Percentiles rank a stretch among this genome's conserved stretches.
These are phyloP conservation scores for Trichoderma semiorbis DNA, from an alignment of 2,329 filamentous ascomycete species.

Conservation along the genomic window DNA sequence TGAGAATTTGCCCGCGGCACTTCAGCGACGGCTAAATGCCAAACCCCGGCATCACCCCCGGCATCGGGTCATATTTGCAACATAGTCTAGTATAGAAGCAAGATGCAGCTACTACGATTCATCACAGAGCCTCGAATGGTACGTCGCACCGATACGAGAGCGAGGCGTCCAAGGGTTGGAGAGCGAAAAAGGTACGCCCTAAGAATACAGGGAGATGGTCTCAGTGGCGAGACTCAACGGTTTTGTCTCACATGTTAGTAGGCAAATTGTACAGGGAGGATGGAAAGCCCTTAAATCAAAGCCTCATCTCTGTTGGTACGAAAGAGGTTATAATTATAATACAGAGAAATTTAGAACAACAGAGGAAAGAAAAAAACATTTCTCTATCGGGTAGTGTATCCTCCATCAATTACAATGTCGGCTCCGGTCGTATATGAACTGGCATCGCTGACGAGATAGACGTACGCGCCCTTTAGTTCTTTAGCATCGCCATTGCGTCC, in stretches of 20 bases:
- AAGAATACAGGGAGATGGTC: neutral
- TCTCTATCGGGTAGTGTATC: conserved; percentile 50
- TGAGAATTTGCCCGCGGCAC: neutral
- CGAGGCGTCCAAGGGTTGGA: neutral
- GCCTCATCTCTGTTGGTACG: neutral
- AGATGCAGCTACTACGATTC: neutral
- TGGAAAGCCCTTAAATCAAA: neutral
- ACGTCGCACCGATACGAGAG: neutral
- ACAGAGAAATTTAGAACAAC: neutral
- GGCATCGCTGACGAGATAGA: conserved; percentile 73
- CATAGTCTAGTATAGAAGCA: neutral
- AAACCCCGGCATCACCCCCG: neutral
- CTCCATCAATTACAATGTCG: conserved; percentile 70
- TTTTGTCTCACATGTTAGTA: neutral
- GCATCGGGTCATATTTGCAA: neutral
- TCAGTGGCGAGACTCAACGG: neutral
- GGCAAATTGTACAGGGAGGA: neutral
- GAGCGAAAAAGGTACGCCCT: neutral
- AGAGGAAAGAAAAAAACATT: neutral
- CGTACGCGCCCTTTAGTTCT: conserved; percentile 74
- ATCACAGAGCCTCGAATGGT: neutral
- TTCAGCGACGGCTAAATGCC: conserved; percentile 6
- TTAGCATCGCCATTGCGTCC: conserved; percentile 63
- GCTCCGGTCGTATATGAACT: conserved; percentile 70
- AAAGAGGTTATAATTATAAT: neutral